Percentiles rank a stretch among this genome's conserved stretches.
Evolutionary conservation across 306 rosid species (phyloP).

Genomic region (Trifolium repens): DNA sequence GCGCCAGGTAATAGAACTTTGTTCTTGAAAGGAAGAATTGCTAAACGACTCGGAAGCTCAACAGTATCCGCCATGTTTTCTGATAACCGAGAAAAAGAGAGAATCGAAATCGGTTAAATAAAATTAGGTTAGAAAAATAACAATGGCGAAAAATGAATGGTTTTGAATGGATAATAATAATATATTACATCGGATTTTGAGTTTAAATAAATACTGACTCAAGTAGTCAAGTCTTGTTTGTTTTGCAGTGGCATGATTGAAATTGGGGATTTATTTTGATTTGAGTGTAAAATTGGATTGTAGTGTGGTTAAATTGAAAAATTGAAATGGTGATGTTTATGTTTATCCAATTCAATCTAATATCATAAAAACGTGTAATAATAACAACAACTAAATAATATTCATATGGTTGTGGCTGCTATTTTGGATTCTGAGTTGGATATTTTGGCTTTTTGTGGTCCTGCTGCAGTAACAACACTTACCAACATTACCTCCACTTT

Average conservation of each 20-base stretch:
- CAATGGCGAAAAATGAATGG: not conserved
- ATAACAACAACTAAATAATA: not conserved
- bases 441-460: no score
- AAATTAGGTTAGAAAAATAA: not conserved
- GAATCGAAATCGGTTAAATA: not conserved
- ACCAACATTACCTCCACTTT: no score
- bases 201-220: not conserved
- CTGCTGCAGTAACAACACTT: no score
- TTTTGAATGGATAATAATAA: not conserved
- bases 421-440: no score
- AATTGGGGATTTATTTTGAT: constrained; percentile 3
- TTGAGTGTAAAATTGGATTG: constrained; percentile 25
- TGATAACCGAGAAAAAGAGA: not conserved
- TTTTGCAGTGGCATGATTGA: constrained; percentile 5
- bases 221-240: not conserved
- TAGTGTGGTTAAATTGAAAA: not conserved
- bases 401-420: constrained; percentile 5
- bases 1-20: constrained; percentile 98
- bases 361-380: not conserved
- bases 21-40: constrained; percentile 95
- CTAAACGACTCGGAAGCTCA: constrained; percentile 92
- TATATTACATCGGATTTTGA: not conserved
- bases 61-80: constrained; percentile 77
- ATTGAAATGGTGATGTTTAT: not conserved
- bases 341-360: constrained; percentile 31